Base-by-base conservation (phyloP, 345 rosid genomes). In the Tarenaya hassleriana region DNA sequence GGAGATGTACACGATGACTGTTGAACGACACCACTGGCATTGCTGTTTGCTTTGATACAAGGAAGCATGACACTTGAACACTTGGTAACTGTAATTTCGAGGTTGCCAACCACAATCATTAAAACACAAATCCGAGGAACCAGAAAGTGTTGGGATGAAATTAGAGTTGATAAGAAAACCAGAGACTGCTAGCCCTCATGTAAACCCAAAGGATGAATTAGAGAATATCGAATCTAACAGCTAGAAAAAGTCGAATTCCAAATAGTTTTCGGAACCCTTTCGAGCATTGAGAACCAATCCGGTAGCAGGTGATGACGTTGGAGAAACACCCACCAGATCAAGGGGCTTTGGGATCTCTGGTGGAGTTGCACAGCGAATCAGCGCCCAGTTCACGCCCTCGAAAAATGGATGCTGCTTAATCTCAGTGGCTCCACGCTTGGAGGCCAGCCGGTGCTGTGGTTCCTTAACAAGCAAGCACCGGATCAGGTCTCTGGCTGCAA, bases 201-300 rank as follows among this genome's bases (percentile, higher is more conserved):
- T n/a, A n/a, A n/a, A n/a, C n/a, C n/a, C n/a, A n/a, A n/a, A n/a
- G n/a, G n/a, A n/a, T n/a, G n/a, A n/a, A n/a, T n/a, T n/a, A n/a
- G n/a, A n/a, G n/a, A 68, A 44, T 66, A 68, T 61, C 70, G 63
- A 56, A 60, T 62, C 41, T 77, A 69, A 62, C 7, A n/a, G 29
- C 90, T 83, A 86, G 73, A 89, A 83, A 88, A 83, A 89, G 77
- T 86, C 97, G 60, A 83, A 86, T 68, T 89, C 95, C 60, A 86
- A 76, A 76, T 83, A 86, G 67, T 81, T 86, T 62, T 77, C 87
- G 34, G 88, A 77, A 66, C 80, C 88, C 73, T 71, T 85, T 66
- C 73, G 71, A 62, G 68, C 73, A 68, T 46, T 63, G 24, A 57
- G 52, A 19, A 61, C 68, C 45, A 61, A 67, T 16, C 59, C 34